phyloP scores from a whole-genome alignment of 2,329 filamentous ascomycete species.

The Xylaria polymorpha region DNA sequence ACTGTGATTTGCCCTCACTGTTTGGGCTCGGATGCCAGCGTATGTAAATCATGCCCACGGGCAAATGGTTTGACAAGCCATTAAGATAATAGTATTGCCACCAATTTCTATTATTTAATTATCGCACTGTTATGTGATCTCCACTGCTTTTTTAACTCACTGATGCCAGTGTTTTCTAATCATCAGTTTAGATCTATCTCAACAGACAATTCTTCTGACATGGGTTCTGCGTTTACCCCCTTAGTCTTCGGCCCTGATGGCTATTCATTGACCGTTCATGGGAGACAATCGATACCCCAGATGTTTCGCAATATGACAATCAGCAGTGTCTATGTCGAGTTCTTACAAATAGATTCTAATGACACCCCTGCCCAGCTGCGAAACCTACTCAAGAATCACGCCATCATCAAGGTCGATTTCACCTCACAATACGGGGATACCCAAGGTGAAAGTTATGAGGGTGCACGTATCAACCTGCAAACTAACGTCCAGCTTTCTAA shows the following conservation, averaged over 20 bases:
- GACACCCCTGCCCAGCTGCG: background rate
- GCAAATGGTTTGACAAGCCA: background rate
- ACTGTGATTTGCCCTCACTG: background rate
- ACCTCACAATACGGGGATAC: background rate
- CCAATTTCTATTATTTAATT: background rate
- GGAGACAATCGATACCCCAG: background rate
- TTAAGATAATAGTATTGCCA: background rate
- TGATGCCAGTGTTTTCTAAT: background rate
- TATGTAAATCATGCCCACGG: background rate
- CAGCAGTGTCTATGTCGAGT: conserved; percentile 1
- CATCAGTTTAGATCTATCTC: background rate
- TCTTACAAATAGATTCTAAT: background rate
- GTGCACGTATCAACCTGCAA: background rate
- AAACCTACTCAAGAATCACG: background rate
- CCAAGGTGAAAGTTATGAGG: background rate
- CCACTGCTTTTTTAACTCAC: background rate
- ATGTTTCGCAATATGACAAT: background rate
- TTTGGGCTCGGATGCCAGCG: background rate
- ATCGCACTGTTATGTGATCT: background rate
- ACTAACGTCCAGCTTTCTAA: background rate
- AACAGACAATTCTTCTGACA: background rate
- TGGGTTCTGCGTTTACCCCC: background rate
- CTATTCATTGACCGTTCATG: background rate
- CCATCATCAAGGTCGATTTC: conserved; percentile 3
- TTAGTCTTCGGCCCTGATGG: background rate